A percentile compares a stretch with the other conserved stretches of the same genome.
These are phyloP conservation scores for Phytophthora fragariaefolia DNA, from an alignment of 352 stramenopile genomes.

Conservation along the genomic window DNA sequence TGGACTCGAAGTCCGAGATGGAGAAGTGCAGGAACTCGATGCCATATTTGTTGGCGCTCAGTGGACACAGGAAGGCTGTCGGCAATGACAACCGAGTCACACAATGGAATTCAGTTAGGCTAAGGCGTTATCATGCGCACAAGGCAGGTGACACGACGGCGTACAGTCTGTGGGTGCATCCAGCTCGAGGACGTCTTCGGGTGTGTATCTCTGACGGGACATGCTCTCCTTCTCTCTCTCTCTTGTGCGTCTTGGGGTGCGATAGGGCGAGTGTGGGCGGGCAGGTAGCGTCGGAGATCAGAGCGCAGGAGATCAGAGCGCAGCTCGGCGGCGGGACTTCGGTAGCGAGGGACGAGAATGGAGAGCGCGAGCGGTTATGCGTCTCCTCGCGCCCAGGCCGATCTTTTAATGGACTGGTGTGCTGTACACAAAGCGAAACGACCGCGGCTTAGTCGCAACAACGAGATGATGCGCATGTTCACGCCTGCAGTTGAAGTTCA, in stretches of 20 bases:
- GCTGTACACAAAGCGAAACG: constrained; percentile 26
- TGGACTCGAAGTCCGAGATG: constrained; percentile 96
- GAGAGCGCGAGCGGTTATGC: constrained; percentile 25
- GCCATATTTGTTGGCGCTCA: constrained; percentile 94
- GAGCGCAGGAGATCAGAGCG: no score
- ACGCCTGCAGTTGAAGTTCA: constrained; percentile 13
- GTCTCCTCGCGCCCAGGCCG: constrained; percentile 30
- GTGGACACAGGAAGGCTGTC: constrained; percentile 92
- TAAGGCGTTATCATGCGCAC: neutral
- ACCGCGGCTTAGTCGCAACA: neutral
- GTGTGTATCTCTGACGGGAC: constrained; percentile 81
- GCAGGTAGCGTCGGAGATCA: neutral
- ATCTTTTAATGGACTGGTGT: constrained; percentile 36
- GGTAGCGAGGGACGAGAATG: constrained; percentile 3
- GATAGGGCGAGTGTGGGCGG: constrained; percentile 21
- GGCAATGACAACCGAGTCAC: constrained; percentile 6
- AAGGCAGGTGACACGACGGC: constrained; percentile 24
- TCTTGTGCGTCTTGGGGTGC: constrained; percentile 16
- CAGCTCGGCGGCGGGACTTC: constrained; percentile 5
- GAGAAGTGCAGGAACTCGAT: constrained; percentile 96
- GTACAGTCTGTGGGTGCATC: constrained; percentile 78
- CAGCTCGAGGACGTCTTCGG: constrained; percentile 83
- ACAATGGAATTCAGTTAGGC: constrained; percentile 7
- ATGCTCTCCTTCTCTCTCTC: constrained; percentile 33
- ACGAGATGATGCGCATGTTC: neutral